Conservation (phyloP, 2,329 filamentous ascomycete genomes). For the Nakataea oryzae region DNA sequence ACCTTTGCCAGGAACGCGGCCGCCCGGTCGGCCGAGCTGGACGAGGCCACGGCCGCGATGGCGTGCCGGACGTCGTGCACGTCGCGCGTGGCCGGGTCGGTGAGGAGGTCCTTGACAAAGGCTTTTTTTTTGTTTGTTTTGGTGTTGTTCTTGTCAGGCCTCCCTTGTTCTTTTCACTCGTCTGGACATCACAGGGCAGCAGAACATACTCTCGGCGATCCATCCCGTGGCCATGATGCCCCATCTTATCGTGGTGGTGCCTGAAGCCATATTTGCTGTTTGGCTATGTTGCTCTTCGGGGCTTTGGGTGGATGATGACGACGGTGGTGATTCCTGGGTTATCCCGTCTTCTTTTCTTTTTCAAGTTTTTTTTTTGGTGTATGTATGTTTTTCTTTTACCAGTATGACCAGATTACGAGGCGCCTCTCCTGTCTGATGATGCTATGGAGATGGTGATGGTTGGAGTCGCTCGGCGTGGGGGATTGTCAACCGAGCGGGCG, state of each 20-base stretch:
- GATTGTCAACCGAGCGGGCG: too few species aligned
- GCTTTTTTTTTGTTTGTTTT: slow-evolving; percentile 19
- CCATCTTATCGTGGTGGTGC: slow-evolving; percentile 41
- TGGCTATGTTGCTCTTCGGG: not conserved
- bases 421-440: too few species aligned
- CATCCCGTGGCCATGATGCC: slow-evolving; percentile 51
- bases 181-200: not conserved
- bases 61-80: slow-evolving; percentile 66
- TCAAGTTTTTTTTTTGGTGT: too few species aligned
- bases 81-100: slow-evolving; percentile 58
- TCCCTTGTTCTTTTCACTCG: too few species aligned
- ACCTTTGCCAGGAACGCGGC: slow-evolving; percentile 62
- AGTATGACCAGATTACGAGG: not conserved
- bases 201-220: slow-evolving; percentile 43
- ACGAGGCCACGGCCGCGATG: slow-evolving; percentile 72
- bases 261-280: slow-evolving; percentile 5
- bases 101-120: slow-evolving; percentile 70
- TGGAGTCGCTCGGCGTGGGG: too few species aligned
- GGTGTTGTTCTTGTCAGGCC: not conserved
- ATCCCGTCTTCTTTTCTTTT: too few species aligned
- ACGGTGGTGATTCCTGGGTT: too few species aligned
- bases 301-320: not conserved
- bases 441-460: not conserved
- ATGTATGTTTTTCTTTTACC: not conserved
- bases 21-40: slow-evolving; percentile 59